A percentile compares a stretch with the other conserved stretches of the same genome.
These are phyloP conservation scores for Komagataella kurtzmanii DNA, from an alignment of 805 yeast species.

Conservation along the genomic window DNA sequence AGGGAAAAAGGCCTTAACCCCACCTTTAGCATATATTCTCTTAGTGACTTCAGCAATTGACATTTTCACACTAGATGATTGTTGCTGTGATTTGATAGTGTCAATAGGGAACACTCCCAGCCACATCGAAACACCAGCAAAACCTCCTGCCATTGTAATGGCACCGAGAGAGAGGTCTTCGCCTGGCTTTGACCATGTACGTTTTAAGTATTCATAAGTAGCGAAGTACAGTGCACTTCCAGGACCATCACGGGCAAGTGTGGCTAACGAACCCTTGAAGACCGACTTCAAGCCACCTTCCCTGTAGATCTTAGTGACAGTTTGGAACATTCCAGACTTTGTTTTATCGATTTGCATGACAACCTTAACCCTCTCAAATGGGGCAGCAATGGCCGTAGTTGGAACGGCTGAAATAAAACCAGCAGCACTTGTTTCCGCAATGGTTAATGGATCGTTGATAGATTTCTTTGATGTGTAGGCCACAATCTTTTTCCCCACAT, in stretches of 20 bases:
- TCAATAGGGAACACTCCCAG: conserved; percentile 89
- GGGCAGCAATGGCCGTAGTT: conserved; percentile 93
- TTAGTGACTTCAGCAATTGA: conserved; percentile 55
- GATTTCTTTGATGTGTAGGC: conserved; percentile 22
- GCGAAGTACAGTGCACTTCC: conserved; percentile 95
- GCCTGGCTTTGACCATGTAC: conserved; percentile 31
- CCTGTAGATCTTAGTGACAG: conserved; percentile 52
- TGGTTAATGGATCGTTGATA: conserved; percentile 30
- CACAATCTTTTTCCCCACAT: conserved; percentile 75
- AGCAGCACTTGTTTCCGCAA: conserved; percentile 71
- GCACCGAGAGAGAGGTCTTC: conserved; percentile 57
- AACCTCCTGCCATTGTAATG: conserved; percentile 84
- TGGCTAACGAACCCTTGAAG: conserved; percentile 85
- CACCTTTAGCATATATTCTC: conserved; percentile 61
- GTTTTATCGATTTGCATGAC: conserved; percentile 69
- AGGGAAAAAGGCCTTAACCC: conserved; percentile 88
- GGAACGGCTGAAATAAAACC: conserved; percentile 94
- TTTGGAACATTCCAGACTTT: conserved; percentile 39
- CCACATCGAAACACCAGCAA: conserved; percentile 98
- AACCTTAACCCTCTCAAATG: conserved; percentile 91
- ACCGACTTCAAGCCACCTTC: conserved; percentile 78
- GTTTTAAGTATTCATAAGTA: conserved; percentile 75
- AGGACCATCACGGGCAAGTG: conserved; percentile 94
- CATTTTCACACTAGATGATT: conserved; percentile 39
- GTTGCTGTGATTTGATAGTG: conserved; percentile 80